These are phyloP conservation scores for Quercus rubra DNA, from an alignment of 306 rosid genomes.

Conservation along the genomic window DNA sequence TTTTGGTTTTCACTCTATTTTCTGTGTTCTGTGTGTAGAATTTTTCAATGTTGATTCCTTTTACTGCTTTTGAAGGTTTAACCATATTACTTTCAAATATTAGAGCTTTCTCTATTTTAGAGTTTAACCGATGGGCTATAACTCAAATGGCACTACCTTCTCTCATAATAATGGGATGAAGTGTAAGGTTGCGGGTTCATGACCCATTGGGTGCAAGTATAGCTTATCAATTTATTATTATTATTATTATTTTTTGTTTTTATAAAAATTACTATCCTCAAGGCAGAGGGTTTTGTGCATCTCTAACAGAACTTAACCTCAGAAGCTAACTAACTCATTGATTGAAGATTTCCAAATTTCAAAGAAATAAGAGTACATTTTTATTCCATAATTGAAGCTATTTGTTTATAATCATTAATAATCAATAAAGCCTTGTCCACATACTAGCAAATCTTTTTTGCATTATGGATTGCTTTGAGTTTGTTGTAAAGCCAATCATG, in stretches of 20 bases:
- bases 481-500: background rate
- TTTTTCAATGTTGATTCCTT: background rate
- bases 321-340: background rate
- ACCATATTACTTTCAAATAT: background rate
- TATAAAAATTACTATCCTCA: background rate
- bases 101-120: background rate
- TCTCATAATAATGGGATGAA: too few species aligned
- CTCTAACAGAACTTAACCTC: background rate
- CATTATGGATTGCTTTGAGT: background rate
- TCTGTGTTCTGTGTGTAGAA: background rate
- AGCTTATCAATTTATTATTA: too few species aligned
- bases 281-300: background rate
- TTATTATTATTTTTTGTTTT: too few species aligned
- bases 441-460: background rate
- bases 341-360: too few species aligned
- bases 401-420: too few species aligned
- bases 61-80: background rate
- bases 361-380: too few species aligned
- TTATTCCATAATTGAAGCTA: too few species aligned
- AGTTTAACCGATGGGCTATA: too few species aligned
- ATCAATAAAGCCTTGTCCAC: too few species aligned
- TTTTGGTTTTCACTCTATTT: background rate
- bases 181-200: too few species aligned
- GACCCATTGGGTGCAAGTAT: too few species aligned
- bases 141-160: too few species aligned